Evolutionary conservation across 176 grass and related monocot genomes (phyloP).

Genomic region (Neostapfia colusana): DNA sequence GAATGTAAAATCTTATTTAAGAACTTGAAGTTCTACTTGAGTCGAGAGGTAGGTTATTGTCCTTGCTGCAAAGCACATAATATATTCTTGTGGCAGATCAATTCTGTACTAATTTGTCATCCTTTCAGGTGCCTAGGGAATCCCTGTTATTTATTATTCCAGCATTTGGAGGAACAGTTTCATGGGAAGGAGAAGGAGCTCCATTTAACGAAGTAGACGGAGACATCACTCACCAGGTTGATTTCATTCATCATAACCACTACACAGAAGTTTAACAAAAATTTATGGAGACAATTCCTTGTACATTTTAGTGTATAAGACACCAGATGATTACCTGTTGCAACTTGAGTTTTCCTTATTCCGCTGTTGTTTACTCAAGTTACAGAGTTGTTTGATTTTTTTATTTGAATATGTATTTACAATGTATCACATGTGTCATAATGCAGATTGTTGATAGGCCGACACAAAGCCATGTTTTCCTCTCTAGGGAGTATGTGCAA

Average conservation of each 20-base stretch:
- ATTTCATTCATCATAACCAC: neutral
- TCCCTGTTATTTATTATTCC: constrained; percentile 87
- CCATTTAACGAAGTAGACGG: constrained; percentile 78
- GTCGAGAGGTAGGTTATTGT: constrained; percentile 71
- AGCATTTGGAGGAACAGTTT: constrained; percentile 89
- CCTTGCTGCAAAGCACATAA: neutral
- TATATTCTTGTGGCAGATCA: constrained; percentile 20
- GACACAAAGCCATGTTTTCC: constrained; percentile 91
- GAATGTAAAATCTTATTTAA: constrained; percentile 82
- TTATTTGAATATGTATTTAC: neutral
- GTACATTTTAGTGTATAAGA: too few species aligned
- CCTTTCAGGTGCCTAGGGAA: constrained; percentile 85
- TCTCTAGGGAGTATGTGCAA: constrained; percentile 90
- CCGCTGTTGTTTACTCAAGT: neutral
- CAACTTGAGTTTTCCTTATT: neutral
- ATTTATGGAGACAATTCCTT: neutral
- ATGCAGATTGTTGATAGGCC: constrained; percentile 97
- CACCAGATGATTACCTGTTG: neutral
- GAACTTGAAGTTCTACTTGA: constrained; percentile 86
- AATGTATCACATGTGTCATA: constrained; percentile 5
- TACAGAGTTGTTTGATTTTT: neutral
- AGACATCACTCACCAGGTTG: constrained; percentile 84
- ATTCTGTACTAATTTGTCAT: neutral
- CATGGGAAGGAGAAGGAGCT: constrained; percentile 90
- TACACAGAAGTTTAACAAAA: constrained; percentile 8